phyloP scores from a whole-genome alignment of 768 basidiomycete genomes.

The Hemileccinum impolitum region DNA sequence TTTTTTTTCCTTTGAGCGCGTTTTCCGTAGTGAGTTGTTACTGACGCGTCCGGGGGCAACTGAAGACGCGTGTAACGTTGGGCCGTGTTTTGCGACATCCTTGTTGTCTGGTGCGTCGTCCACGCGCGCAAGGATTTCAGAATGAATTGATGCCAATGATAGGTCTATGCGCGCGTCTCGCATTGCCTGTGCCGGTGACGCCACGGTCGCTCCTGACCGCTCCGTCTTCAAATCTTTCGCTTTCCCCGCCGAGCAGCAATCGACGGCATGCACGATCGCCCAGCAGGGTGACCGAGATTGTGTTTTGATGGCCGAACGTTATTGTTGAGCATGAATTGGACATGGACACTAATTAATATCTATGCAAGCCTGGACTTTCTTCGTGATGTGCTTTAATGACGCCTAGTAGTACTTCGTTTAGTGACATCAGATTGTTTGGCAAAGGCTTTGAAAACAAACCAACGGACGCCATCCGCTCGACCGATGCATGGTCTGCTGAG shows the following conservation, averaged over 20 bases:
- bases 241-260: neutral
- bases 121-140: neutral
- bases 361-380: no score
- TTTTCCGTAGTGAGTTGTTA: no score
- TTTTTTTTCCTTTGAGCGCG: no score
- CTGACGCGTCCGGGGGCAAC: no score
- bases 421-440: slow-evolving; percentile 8
- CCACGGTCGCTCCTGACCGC: neutral
- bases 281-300: slow-evolving; percentile 13
- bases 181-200: neutral
- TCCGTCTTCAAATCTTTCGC: neutral
- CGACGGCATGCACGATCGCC: slow-evolving; percentile 7
- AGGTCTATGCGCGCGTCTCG: neutral
- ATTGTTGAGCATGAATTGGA: no score
- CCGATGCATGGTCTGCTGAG: slow-evolving; percentile 11
- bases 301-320: neutral
- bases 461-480: neutral
- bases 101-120: neutral
- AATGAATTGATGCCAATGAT: neutral
- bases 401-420: no score
- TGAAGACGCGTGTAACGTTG: neutral
- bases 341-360: no score
- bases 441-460: slow-evolving; percentile 17
- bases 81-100: neutral
- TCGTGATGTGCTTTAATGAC: neutral